Evolutionary conservation across 2,329 filamentous ascomycete species (phyloP).

Genomic region (Penicillium sp.): DNA sequence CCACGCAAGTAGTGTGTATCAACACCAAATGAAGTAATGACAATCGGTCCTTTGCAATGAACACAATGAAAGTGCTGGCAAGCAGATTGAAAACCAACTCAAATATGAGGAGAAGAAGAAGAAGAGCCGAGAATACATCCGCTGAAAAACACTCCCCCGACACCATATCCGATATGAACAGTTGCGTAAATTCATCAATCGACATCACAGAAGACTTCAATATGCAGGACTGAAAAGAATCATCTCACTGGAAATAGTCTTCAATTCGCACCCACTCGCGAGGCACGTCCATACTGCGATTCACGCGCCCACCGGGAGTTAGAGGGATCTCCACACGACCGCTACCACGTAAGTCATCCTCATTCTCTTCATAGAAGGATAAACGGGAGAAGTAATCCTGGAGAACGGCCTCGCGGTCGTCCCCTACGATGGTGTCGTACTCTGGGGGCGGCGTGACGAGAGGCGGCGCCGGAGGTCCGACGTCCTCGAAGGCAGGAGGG

Average conservation of each 20-base stretch:
- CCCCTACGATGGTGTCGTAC: conserved; percentile 74
- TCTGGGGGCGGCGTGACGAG: conserved; percentile 76
- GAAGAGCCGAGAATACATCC: background rate
- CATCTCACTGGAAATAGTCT: conserved; percentile 21
- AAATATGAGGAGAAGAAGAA: background rate
- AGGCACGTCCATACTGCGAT: conserved; percentile 62
- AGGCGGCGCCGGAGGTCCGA: conserved; percentile 69
- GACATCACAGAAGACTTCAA: conserved; percentile 12
- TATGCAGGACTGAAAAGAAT: background rate
- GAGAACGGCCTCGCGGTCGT: conserved; percentile 62
- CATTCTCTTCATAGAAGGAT: conserved; percentile 62
- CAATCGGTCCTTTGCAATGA: background rate
- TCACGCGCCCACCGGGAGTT: conserved; percentile 59
- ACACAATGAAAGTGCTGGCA: background rate
- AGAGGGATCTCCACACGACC: conserved; percentile 56
- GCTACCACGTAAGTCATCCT: conserved; percentile 49
- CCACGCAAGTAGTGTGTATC: background rate
- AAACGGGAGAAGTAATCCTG: conserved; percentile 85
- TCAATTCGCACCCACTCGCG: conserved; percentile 51
- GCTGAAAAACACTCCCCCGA: conserved; percentile 7
- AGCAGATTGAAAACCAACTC: background rate
- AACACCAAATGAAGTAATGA: background rate
- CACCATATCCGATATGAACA: conserved; percentile 11
- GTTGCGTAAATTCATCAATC: conserved; percentile 24
- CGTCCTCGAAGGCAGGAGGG: conserved; percentile 80